These are phyloP conservation scores for Penicillium herquei DNA, from an alignment of 495 filamentous ascomycete species.

Conservation along the genomic window DNA sequence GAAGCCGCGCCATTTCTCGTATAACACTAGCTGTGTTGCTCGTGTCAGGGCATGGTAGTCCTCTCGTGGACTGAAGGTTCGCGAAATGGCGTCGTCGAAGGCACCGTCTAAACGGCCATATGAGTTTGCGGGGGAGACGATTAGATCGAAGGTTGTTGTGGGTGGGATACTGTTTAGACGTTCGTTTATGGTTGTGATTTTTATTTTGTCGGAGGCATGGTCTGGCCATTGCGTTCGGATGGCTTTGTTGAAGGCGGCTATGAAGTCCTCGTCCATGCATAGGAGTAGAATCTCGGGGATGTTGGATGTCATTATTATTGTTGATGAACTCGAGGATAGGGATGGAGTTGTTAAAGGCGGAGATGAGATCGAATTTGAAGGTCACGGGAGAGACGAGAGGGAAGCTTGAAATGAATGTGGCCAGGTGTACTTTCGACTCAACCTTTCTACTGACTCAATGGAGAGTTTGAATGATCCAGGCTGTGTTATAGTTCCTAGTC, in stretches of 20 bases:
- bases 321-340: not conserved
- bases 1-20: slow-evolving; percentile 46
- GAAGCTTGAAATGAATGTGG: too few relatives aligned
- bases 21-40: slow-evolving; percentile 38
- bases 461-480: too few relatives aligned
- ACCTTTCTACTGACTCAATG: too few relatives aligned
- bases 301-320: slow-evolving; percentile 27
- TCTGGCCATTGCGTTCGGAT: slow-evolving; percentile 20
- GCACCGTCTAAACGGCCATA: slow-evolving; percentile 51
- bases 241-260: slow-evolving; percentile 30
- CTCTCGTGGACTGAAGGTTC: slow-evolving; percentile 40
- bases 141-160: slow-evolving; percentile 36
- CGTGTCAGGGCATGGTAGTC: slow-evolving; percentile 47
- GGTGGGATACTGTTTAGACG: slow-evolving; percentile 30
- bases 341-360: not conserved
- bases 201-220: slow-evolving; percentile 12
- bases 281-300: slow-evolving; percentile 41
- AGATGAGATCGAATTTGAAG: too few relatives aligned
- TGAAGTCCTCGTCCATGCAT: slow-evolving; percentile 31
- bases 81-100: slow-evolving; percentile 54
- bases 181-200: slow-evolving; percentile 35
- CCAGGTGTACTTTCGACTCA: too few relatives aligned
- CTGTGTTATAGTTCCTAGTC: too few relatives aligned
- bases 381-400: too few relatives aligned
- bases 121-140: slow-evolving; percentile 55